Evolutionary conservation across 1,284 basidiomycete species (phyloP).

Genomic region (Sanghuangporus weigelae): DNA sequence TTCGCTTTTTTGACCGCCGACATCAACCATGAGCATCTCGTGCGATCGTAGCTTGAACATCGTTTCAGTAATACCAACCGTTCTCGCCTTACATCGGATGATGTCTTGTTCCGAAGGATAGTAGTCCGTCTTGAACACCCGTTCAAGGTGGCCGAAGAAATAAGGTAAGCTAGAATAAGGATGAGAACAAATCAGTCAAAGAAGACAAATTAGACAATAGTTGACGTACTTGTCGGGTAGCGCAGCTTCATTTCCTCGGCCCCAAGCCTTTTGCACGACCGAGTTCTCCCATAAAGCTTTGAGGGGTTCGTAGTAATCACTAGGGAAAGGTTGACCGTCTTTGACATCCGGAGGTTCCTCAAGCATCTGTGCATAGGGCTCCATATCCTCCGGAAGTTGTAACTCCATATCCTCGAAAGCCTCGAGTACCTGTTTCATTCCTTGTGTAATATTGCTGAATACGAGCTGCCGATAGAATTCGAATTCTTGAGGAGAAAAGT

Average conservation of each 20-base stretch:
- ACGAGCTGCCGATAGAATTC: conserved; percentile 84
- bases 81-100: conserved; percentile 79
- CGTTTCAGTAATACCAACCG: conserved; percentile 93
- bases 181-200: not conserved
- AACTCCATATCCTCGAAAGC: conserved; percentile 87
- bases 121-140: conserved; percentile 73
- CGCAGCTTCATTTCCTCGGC: conserved; percentile 79
- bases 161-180: conserved; percentile 45
- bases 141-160: conserved; percentile 76
- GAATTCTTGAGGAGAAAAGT: conserved; percentile 71
- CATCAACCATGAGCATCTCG: conserved; percentile 85
- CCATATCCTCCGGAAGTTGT: conserved; percentile 58
- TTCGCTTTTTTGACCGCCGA: conserved; percentile 87
- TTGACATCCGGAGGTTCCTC: conserved; percentile 67
- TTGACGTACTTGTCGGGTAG: conserved; percentile 78
- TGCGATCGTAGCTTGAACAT: conserved; percentile 72
- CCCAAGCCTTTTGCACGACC: conserved; percentile 69
- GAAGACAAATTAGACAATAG: conserved; percentile 8
- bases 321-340: conserved; percentile 77
- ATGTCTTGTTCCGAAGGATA: conserved; percentile 80
- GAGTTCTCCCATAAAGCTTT: conserved; percentile 74
- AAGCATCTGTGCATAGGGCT: conserved; percentile 52
- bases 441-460: conserved; percentile 86
- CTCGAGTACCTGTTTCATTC: conserved; percentile 78
- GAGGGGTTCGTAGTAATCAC: conserved; percentile 59